Evolutionary conservation across 2,329 filamentous ascomycete genomes (phyloP).

Genomic region (Nothomitra cinnamomea): DNA sequence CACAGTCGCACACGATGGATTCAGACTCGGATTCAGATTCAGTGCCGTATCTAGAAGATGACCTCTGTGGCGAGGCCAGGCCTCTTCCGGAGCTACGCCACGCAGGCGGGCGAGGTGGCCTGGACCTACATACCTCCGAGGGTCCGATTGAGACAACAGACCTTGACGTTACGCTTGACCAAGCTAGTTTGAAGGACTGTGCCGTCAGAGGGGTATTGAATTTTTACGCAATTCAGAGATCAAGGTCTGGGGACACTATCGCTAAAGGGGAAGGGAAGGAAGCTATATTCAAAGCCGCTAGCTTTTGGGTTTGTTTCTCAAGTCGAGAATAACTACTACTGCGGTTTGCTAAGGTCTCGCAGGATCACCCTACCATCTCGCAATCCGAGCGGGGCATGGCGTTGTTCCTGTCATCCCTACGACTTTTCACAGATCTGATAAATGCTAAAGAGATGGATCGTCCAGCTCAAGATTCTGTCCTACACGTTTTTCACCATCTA

Average conservation of each 20-base stretch:
- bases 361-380: constrained; percentile 12
- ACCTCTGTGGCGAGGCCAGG: too few relatives aligned
- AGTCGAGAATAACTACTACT: too few relatives aligned
- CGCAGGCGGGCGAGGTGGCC: too few relatives aligned
- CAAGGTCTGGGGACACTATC: neutral
- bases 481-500: constrained; percentile 18
- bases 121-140: too few relatives aligned
- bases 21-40: too few relatives aligned
- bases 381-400: constrained; percentile 20
- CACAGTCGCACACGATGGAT: too few relatives aligned
- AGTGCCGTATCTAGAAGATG: too few relatives aligned
- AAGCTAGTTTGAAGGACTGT: too few relatives aligned
- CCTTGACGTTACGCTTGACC: constrained; percentile 4
- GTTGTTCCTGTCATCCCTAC: constrained; percentile 20
- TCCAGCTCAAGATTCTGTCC: constrained; percentile 15
- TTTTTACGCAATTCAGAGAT: too few relatives aligned
- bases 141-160: too few relatives aligned
- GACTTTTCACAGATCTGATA: constrained; percentile 16
- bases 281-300: constrained; percentile 14
- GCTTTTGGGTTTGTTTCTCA: constrained; percentile 12
- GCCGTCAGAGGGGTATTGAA: too few relatives aligned
- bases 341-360: neutral
- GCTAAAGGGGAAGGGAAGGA: constrained; percentile 10
- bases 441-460: constrained; percentile 10
- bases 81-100: too few relatives aligned